phyloP scores from a whole-genome alignment of 2,329 filamentous ascomycete species.

The Didymella segeticola region DNA sequence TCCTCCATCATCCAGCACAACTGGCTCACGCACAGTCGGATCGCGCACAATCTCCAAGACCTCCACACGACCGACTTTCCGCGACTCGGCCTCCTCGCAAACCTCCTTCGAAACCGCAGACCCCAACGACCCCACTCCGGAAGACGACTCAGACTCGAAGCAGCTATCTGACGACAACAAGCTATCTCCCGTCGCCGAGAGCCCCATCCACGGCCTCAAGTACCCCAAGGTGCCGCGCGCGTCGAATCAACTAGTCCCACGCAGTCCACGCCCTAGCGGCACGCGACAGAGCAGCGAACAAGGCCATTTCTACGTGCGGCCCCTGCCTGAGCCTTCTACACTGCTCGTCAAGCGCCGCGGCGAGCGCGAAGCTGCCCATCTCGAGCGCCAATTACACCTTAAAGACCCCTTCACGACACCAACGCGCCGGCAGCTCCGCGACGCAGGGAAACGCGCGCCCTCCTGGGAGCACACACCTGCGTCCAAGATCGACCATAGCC shows the following conservation, averaged over 20 bases:
- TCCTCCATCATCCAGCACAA: slow-evolving; percentile 31
- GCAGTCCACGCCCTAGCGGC: slow-evolving; percentile 32
- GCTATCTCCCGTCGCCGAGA: slow-evolving; percentile 53
- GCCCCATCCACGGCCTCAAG: slow-evolving; percentile 52
- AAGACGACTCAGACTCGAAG: slow-evolving; percentile 51
- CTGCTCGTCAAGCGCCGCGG: slow-evolving; percentile 49
- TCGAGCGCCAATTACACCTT: slow-evolving; percentile 35
- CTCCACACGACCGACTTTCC: slow-evolving; percentile 33
- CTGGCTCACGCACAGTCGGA: slow-evolving; percentile 1
- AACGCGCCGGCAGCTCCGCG: slow-evolving; percentile 25
- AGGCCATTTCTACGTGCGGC: slow-evolving; percentile 5
- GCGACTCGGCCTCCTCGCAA: slow-evolving; percentile 46
- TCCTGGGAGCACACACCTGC: slow-evolving; percentile 29
- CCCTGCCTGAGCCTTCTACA: slow-evolving; percentile 28
- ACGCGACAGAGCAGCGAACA: slow-evolving; percentile 8
- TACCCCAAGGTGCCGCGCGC: slow-evolving; percentile 58
- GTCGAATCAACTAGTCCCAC: slow-evolving; percentile 55
- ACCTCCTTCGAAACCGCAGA: slow-evolving; percentile 57
- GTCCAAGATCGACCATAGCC: slow-evolving; percentile 23
- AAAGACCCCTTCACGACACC: slow-evolving; percentile 40
- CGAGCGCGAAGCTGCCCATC: slow-evolving; percentile 41
- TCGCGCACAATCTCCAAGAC: slow-evolving; percentile 32
- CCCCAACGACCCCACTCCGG: slow-evolving; percentile 55
- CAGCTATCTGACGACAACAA: slow-evolving; percentile 35
- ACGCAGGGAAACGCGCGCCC: background rate